These are phyloP conservation scores for Populus hybrid DNA, from an alignment of 441 rosid genomes.

Conservation along the genomic window DNA sequence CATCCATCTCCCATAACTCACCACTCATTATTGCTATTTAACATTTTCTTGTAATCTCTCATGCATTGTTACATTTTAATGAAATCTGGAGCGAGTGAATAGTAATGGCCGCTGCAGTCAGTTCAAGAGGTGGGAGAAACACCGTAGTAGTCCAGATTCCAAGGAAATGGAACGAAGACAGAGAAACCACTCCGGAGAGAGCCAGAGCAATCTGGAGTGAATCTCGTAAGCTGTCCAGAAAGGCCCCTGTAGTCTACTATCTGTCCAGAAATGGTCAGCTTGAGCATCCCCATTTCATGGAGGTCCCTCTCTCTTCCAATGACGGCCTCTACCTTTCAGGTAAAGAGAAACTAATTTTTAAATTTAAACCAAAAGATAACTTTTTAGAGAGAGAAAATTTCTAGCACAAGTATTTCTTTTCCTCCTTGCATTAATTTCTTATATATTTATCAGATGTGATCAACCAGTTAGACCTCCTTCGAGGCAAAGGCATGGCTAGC, in stretches of 20 bases:
- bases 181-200: constrained; percentile 59
- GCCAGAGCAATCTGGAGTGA: constrained; percentile 49
- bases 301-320: constrained; percentile 63
- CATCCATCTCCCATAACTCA: not conserved
- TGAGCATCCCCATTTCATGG: constrained; percentile 97
- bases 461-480: constrained; percentile 61
- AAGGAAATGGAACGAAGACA: constrained; percentile 49
- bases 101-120: constrained; percentile 25
- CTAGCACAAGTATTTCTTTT: not conserved
- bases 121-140: constrained; percentile 35
- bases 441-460: constrained; percentile 54
- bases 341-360: constrained; percentile 19
- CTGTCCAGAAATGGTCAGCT: constrained; percentile 87
- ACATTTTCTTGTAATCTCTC: not conserved
- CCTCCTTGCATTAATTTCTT: not conserved
- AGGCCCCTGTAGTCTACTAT: constrained; percentile 80
- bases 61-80: not conserved
- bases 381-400: not conserved
- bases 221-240: constrained; percentile 38
- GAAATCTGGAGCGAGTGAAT: constrained; percentile 9
- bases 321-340: constrained; percentile 77
- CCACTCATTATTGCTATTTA: not conserved
- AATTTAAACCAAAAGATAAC: not conserved
- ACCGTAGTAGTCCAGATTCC: constrained; percentile 42
- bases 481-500: constrained; percentile 85